Percentiles rank a stretch among this genome's conserved stretches.
Evolutionary conservation across 1,284 basidiomycete species (phyloP).

Genomic region (Inonotus obliquus): DNA sequence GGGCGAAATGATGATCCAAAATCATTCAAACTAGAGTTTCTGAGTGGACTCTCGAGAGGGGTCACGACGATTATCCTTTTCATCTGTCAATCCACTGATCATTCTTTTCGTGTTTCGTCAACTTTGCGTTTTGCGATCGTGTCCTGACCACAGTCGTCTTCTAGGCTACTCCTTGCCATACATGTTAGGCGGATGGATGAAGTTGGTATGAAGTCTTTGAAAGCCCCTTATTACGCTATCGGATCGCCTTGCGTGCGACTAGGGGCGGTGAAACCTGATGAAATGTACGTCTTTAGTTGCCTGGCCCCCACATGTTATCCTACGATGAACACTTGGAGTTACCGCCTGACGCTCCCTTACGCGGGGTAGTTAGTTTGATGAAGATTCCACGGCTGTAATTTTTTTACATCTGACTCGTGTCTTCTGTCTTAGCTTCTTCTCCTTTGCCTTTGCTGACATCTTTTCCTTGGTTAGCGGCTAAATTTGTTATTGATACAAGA

Average conservation of each 20-base stretch:
- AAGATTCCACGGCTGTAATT: conserved; percentile 75
- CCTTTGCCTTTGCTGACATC: neutral
- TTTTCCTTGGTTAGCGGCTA: neutral
- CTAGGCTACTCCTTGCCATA: too few relatives aligned
- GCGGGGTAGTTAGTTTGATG: conserved; percentile 45
- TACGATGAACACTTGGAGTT: conserved; percentile 66
- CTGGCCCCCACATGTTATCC: conserved; percentile 11
- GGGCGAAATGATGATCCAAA: conserved; percentile 46
- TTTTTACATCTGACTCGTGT: conserved; percentile 42
- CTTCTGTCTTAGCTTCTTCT: conserved; percentile 6
- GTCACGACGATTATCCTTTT: conserved; percentile 58
- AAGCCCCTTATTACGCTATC: too few relatives aligned
- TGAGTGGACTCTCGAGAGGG: conserved; percentile 46
- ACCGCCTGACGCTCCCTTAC: conserved; percentile 59
- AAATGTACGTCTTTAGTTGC: neutral
- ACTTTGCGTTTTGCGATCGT: neutral
- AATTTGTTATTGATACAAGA: neutral
- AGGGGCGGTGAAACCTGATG: too few relatives aligned
- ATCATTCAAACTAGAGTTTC: conserved; percentile 86
- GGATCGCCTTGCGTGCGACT: too few relatives aligned
- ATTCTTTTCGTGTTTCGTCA: conserved; percentile 9
- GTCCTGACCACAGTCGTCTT: neutral
- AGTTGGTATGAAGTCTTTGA: too few relatives aligned
- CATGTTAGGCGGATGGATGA: too few relatives aligned
- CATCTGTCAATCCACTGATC: conserved; percentile 65